Conservation (phyloP, 2,329 filamentous ascomycete species). For the Chaetomium olivaceum region DNA sequence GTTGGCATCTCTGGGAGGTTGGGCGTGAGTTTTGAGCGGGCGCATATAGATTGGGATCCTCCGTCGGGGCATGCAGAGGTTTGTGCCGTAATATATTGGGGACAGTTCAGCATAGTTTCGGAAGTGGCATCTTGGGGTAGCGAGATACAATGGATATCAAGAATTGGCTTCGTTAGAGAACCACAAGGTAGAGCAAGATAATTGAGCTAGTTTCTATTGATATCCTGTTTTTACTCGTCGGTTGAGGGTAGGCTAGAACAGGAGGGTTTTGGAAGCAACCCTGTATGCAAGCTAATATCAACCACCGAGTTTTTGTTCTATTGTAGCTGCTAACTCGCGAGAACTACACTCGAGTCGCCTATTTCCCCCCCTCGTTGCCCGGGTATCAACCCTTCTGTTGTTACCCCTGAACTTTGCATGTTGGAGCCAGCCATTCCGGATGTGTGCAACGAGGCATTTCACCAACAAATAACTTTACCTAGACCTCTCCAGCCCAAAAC, state of each 20-base stretch:
- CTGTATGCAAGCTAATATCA: no score
- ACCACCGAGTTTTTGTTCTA: no score
- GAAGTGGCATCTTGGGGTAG: neutral
- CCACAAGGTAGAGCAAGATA: neutral
- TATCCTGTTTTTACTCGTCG: neutral
- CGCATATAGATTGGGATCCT: slow-evolving; percentile 16
- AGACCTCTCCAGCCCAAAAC: no score
- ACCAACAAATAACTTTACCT: neutral
- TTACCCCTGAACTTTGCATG: neutral
- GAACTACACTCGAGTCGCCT: no score
- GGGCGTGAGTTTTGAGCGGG: slow-evolving; percentile 3
- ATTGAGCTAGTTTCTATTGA: neutral
- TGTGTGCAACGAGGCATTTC: no score
- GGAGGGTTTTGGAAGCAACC: neutral
- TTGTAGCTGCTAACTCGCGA: no score
- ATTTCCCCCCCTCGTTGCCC: no score
- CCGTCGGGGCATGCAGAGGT: neutral
- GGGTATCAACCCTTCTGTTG: neutral
- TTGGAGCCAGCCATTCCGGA: no score
- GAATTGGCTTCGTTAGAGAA: neutral
- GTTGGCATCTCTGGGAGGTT: slow-evolving; percentile 2
- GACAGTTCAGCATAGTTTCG: neutral
- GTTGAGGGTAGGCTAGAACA: no score
- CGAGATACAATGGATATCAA: neutral
- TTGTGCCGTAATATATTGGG: neutral